Evolutionary conservation across 768 basidiomycete species (phyloP), one percentile per base, ranked within the genome.

Genomic region (Paxillus involutus): DNA sequence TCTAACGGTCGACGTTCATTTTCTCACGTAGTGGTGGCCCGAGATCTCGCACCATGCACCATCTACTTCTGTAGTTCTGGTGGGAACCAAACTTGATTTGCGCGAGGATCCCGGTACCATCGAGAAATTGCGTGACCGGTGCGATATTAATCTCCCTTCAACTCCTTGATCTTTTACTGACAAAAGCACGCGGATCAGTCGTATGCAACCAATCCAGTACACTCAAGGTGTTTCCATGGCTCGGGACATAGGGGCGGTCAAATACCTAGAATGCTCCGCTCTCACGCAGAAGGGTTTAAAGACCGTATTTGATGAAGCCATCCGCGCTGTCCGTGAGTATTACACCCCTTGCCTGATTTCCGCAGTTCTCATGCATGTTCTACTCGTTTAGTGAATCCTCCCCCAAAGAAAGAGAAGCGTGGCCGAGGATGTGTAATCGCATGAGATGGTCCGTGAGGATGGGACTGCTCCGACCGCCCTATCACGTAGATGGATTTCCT

Each of bases 251-350:
- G 89, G 88, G 24, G 97, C 96, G 33, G 92, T 98, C 61, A 95
- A 95, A 74, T 97, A 97, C 66, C 76, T 97, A 53, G 94, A 97
- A 72, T 97, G 94, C 72, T 96, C 94, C 29, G 94, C 95, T 33
- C 77, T 96, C 66, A 98, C 96, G 44, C 97, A 98, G 79, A 97
- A 98, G 75, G 96, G 96, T 14, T 77, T 99, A 68, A 99, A 99
- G 84, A 95, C 89, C 54, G 97, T 99, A 42, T 99, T 99, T 69
- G 97, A 98, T 71, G 97, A 98, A 74, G 97, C 97, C 41, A 98
- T 99, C 65, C 85, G 97, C 51, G 93, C 94, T 52, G 96, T 98
- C 63, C 77, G 91, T 94, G 71, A 83, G 91, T 88, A 35, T 36
- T 49, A 12, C 6, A 41, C 41, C 35, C 43, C 29, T 42, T 59